Evolutionary conservation across 2,329 filamentous ascomycete species (phyloP), one percentile per base, ranked within the genome.

Genomic region (Fusarium subglutinans): DNA sequence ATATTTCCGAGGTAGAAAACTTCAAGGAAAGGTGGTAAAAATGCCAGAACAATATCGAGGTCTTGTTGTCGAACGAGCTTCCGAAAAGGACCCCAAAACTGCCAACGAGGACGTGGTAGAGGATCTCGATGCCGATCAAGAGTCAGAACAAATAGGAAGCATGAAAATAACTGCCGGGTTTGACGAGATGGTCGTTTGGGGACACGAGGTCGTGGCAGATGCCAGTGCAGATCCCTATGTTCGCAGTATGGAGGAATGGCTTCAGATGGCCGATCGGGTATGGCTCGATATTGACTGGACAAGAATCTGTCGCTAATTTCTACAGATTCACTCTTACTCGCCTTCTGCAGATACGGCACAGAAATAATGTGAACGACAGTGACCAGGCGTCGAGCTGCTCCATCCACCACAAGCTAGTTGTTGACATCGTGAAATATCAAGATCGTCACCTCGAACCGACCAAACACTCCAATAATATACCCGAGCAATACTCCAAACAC

Each of bases 111-210:
- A 87, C 6, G 80, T 17, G 15, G 45, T 50, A 5, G 85, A 86
- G 15, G 83, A 87, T 22, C 83, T 85, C 3, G 84, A 86, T 6
- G 84, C 85, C 22, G 78, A 84, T 33, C 77, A 79, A 14, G 81
- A 84, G 45, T 77, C 79, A 13, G 80, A 84, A 18, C 45, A 35
- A 17, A 40, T 88, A 3, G 88, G 90, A 15, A 86, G 86, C 26
- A 83, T 96, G 75, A 87, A 93, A 57, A 85, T 90, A 48, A 86
- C 91, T 26, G 91, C 90, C 3, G 86, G 86, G 22, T 98, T 98
- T 79, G 90, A 94, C 12, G 87, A 93, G 62, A 81, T 98, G 57
- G 83, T 94, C 7, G 87, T 98, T n/a, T 98, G 95, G 95, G 91
- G 89, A 0, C 95, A 98, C 81, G 95, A 96, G 75, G 82, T 84